These are phyloP conservation scores for Rosa persica DNA, from an alignment of 306 rosid genomes.

Conservation along the genomic window DNA sequence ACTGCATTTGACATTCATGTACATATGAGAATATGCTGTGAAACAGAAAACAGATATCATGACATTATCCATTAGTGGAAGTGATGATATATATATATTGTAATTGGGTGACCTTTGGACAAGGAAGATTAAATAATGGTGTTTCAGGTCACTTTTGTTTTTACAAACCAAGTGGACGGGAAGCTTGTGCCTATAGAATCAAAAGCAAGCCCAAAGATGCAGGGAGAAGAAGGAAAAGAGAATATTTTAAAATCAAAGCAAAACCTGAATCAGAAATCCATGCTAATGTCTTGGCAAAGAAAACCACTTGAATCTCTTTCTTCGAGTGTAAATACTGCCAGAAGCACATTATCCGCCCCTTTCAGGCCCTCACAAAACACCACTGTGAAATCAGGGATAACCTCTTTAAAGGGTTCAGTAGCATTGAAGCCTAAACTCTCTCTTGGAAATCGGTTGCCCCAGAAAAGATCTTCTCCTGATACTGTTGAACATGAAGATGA, in stretches of 20 bases:
- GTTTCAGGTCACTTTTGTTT: constrained; percentile 80
- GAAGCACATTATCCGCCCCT: constrained; percentile 30
- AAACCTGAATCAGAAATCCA: constrained; percentile 36
- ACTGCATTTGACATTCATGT: neutral
- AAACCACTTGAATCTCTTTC: constrained; percentile 41
- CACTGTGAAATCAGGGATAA: constrained; percentile 33
- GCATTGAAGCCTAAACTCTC: constrained; percentile 35
- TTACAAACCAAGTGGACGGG: constrained; percentile 92
- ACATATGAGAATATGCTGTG: neutral
- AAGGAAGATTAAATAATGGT: neutral
- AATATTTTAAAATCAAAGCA: constrained; percentile 34
- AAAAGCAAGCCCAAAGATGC: constrained; percentile 37
- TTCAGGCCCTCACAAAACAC: constrained; percentile 35
- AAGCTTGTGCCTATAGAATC: constrained; percentile 78
- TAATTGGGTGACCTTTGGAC: neutral
- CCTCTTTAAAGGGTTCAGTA: constrained; percentile 30
- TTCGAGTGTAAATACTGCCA: constrained; percentile 31
- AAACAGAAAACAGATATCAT: neutral
- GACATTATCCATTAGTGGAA: neutral
- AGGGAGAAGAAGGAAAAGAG: constrained; percentile 42
- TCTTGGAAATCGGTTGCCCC: constrained; percentile 52
- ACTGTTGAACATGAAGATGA: constrained; percentile 30
- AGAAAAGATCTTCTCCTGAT: constrained; percentile 61
- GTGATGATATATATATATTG: neutral
- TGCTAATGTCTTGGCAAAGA: constrained; percentile 36